Base-by-base conservation (phyloP, 139 green algal species). In the Auxenochlorella pyrenoidosa region DNA sequence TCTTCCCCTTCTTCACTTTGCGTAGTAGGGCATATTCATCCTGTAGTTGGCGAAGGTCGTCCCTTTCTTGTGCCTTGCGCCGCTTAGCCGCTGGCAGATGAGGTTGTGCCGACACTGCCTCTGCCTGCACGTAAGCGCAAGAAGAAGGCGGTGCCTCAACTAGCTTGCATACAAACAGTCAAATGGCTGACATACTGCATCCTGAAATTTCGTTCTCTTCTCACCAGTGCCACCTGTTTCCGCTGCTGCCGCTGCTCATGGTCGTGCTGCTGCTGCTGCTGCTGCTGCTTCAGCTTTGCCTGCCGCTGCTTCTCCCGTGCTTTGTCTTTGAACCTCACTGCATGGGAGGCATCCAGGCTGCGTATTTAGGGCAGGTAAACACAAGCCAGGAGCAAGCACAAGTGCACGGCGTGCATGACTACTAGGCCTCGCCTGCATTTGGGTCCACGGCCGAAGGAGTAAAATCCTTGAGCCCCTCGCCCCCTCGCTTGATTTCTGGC, bases 261-360 rank as follows among this genome's bases (percentile, higher is more conserved):
- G 34, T 65, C 47, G 58, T 82, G 41, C 43, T 58, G 68, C 54
- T 44, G 38, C 83, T 90, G 86, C 47, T 80, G 30, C 26, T 82
- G 36, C 77, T 80, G 71, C 75, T 88, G 63, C 83, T 90, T 92
- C 34, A 93, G 54, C 40, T 90, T 88, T 75, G 91, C 87, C 79
- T 96, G 93, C n/a, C 95, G 94, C 91, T 97, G 93, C 92, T 97
- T 98, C 86, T 99, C 95, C 12, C 95, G 92, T 18, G 86, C 87
- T 79, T 97, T 97, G 88, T 99, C 95, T 76, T 91, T 90, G 89
- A 95, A 99, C 72, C 88, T 36, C 3, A 90, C 78, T 85, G 85
- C 44, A 80, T 13, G 60, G 26, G 21, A 70, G 34, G 68, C 40
- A 68, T 66, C 1, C 38, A 79, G 2, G 30, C 22, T 21, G 8